Base-by-base conservation (phyloP, 768 basidiomycete genomes). In the Pisolithus marmoratus region DNA sequence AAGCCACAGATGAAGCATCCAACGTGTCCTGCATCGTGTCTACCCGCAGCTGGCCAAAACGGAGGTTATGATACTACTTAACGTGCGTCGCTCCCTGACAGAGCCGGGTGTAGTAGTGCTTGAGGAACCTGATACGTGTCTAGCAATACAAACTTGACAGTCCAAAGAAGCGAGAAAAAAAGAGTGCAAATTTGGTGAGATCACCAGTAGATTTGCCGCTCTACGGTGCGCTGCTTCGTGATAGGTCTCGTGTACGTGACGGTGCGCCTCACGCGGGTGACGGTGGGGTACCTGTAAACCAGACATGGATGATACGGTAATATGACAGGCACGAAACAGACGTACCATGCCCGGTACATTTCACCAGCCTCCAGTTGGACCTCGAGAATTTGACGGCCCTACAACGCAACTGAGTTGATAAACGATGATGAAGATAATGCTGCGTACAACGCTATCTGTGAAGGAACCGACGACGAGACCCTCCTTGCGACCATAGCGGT, bases 321-420 rank as follows among this genome's bases (percentile, higher is more conserved):
- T 19, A 9, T n/a, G 49, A 3, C 3, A 53, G 48, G 8, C 17
- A 17, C 15, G 0, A 31, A 20, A n/a, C 5, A 41, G 27, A 62
- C 67, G 53, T 56, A 84, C 83, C 81, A 86, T 41, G 85, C 83
- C 50, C 84, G 71, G 77, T 84, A 86, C 50, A 88, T 62, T 50
- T 86, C 81, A 26, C 75, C 73, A 15, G 77, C 70, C 52, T 90
- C 87, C 52, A 93, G 79, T 63, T 87, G 89, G 27, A 93, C 85
- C 63, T 90, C 86, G 55, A 93, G 71, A 58, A 91, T 77, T 72
- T 88, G 86, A 51, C 88, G 84, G 49, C 89, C 90, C 90, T 92
- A 56, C 7, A 48, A 22, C 38, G 38, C 43, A 34, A 19, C 56
- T 53, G 29, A 50, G 49, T 46, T 43, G 26, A 22, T 38, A 17